Evolutionary conservation across 345 rosid species (phyloP), one percentile per base, ranked within the genome.

Genomic region (Citrus mangshanensis): DNA sequence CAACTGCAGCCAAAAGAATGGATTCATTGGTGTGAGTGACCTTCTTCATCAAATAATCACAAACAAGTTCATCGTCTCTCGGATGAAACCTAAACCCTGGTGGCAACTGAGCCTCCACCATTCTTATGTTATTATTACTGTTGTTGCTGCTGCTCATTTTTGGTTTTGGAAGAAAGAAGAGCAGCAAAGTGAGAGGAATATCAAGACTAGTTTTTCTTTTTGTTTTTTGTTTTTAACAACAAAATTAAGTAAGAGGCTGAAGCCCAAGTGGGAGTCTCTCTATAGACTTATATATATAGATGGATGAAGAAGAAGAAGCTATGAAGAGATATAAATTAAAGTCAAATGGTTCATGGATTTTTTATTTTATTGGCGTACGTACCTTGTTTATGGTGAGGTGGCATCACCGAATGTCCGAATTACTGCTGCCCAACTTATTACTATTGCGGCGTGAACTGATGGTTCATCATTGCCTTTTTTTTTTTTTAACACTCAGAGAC

Each of bases 71-170:
- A 54, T 95, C 98, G 65, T 95, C 98, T 78, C 79, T 85, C 1
- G 98, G 98, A 72, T 95, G 95, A 77, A 95, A 95, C 78, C 98
- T 84, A 70, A 93, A 95, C n/a, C 98, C 98, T 0, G 98, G 94
- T 0, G 98, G 96, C 84, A 95, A 66, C 77, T 83, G 84, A 38
- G 97, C 88, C 87, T 92, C 95, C 78, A 92, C 90, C 89, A 81
- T 83, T 79, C 95, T 87, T 84, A 92, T 46, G 51, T 46, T 46
- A 1, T 42, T 89, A 79, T 84, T 16, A 51, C 6, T 16, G 58
- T 19, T 54, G 21, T 4, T 18, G n/a, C 58, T 18, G 58, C 58
- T 18, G 6, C 22, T 54, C 21, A 54, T 54, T 54, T 54, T 54
- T 5, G 14, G 51, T 46, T 46, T 46, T 3, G 51, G 51, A 4